Evolutionary conservation across 2,329 filamentous ascomycete genomes (phyloP).

Genomic region (Pseudogymnoascus sp.): DNA sequence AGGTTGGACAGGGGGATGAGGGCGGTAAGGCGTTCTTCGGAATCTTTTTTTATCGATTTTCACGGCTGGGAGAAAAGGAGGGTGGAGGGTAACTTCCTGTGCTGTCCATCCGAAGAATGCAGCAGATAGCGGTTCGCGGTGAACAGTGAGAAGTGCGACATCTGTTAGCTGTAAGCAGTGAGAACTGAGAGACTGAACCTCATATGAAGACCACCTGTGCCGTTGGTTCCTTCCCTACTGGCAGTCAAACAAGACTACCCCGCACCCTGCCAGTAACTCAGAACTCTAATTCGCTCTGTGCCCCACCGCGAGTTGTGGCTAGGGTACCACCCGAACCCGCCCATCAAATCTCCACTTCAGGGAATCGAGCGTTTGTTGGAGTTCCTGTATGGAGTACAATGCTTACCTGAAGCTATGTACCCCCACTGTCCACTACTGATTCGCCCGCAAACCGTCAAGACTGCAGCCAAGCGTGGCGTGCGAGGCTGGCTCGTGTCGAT

Average conservation of each 20-base stretch:
- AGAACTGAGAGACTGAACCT: not conserved
- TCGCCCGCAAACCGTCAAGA: not conserved
- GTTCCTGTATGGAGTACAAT: not conserved
- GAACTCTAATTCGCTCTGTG: not conserved
- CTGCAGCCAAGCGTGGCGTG: slow-evolving; percentile 1
- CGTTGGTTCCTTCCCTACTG: not conserved
- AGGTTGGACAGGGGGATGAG: not conserved
- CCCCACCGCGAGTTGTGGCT: not conserved
- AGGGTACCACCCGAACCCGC: not conserved
- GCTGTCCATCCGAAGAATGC: not conserved
- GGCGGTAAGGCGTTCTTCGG: not conserved
- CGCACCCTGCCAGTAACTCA: not conserved
- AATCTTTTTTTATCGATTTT: slow-evolving; percentile 6
- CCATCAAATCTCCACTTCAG: not conserved
- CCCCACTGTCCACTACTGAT: not conserved
- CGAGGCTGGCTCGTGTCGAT: not conserved
- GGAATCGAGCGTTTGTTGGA: not conserved
- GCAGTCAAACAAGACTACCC: not conserved
- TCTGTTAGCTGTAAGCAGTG: no score
- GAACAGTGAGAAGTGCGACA: not conserved
- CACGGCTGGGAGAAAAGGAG: not conserved
- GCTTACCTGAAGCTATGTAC: not conserved
- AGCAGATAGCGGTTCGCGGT: no score
- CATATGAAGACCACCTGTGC: not conserved
- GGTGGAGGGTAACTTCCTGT: not conserved